Conservation (phyloP, 73 alveolate genomes). For the Tetrahymena elliotti region DNA sequence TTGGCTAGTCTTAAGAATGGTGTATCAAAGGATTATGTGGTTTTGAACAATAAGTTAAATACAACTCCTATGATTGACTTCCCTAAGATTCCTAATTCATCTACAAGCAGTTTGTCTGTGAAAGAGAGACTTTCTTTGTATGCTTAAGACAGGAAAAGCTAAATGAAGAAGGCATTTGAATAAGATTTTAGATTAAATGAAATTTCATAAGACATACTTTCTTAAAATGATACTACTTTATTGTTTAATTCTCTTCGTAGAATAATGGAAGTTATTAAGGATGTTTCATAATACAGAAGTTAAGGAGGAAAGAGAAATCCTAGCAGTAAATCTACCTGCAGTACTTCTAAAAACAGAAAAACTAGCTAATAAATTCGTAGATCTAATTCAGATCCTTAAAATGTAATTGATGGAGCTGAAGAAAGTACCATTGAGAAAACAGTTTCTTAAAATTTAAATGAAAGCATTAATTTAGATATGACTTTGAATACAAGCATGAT, state of each 20-base stretch:
- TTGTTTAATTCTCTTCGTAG: background rate
- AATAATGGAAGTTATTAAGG: background rate
- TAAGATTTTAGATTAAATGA: background rate
- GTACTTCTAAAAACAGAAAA: background rate
- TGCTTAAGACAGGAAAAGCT: background rate
- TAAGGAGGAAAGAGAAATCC: background rate
- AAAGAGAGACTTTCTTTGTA: background rate
- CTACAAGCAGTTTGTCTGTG: background rate
- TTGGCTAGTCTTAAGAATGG: slow-evolving; percentile 40
- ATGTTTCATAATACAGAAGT: background rate
- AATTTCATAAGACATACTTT: background rate
- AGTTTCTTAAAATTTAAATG: background rate
- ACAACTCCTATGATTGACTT: background rate
- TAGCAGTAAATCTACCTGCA: background rate
- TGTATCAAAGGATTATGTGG: background rate
- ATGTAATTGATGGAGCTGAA: background rate
- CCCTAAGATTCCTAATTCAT: background rate
- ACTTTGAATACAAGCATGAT: background rate
- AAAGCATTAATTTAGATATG: background rate
- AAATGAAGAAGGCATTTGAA: background rate
- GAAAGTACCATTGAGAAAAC: background rate
- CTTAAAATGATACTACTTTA: background rate
- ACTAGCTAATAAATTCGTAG: background rate
- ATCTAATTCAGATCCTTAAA: background rate
- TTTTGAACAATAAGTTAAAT: background rate